Evolutionary conservation across 2,329 filamentous ascomycete species (phyloP), one percentile per base, ranked within the genome.

Genomic region (Aaosphaeria pasadenensis): DNA sequence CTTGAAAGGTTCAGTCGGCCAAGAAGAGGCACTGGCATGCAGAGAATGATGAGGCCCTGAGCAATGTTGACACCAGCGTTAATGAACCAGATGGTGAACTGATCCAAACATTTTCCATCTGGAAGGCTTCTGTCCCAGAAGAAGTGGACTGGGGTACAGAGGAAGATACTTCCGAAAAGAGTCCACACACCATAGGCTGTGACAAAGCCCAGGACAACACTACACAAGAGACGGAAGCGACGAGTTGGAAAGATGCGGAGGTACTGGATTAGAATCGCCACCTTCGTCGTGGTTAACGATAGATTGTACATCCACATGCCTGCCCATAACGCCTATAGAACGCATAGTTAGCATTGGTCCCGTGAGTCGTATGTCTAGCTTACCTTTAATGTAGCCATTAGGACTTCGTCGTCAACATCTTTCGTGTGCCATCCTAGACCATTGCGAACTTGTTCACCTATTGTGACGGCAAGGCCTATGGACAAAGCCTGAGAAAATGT

Each of bases 261-360:
- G 32, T 65, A 67, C 24, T 69, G 66, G 7, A 64, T 48, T 30
- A 70, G 52, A 35, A 69, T 64, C 2, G 64, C 63, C 3, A 68
- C 44, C 43, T 68, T 69, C n/a, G 55, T 66, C 30, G 56, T 51
- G 3, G 58, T 62, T 13, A 70, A 56, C 7, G 58, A 46, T n/a
- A 69, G 55, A 43, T 59, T 60, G 48, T 69, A 68, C 6, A 66
- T 55, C 63, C 62, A 67, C 0, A 67, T 49, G 17, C 62, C 63
- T 6, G 59, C 62, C 66, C 65, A 70, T 41, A 70, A 69, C 30
- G 62, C 58, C 66, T 69, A 40, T 9, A 31, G 39, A 29, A n/a
- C 3, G 5, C 17, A 24, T 38, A 13, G 46, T 65, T 35, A 64
- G 59, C 32, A 6, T 5, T 5, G 38, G 42, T n/a, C 5, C 24